These are phyloP conservation scores for Termitomyces sp. DNA, from an alignment of 768 basidiomycete genomes.

Conservation along the genomic window DNA sequence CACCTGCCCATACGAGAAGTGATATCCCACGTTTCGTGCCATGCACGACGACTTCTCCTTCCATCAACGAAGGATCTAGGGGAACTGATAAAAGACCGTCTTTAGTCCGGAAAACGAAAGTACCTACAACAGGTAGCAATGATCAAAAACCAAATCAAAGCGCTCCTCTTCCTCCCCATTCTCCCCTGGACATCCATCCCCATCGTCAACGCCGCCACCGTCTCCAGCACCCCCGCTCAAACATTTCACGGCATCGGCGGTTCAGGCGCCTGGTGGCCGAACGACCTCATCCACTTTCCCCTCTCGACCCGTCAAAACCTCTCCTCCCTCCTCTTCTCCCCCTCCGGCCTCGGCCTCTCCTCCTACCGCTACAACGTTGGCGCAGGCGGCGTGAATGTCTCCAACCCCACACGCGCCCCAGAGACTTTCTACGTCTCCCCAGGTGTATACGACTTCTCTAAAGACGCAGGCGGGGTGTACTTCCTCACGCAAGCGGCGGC, in stretches of 20 bases:
- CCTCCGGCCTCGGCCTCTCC: constrained; percentile 34
- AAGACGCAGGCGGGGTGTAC: constrained; percentile 35
- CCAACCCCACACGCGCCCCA: constrained; percentile 32
- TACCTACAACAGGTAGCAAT: not conserved
- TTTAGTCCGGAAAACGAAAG: not conserved
- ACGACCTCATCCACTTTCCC: constrained; percentile 37
- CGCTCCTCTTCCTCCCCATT: not conserved
- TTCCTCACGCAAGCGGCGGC: constrained; percentile 36
- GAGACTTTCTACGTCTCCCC: constrained; percentile 33
- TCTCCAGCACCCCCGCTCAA: constrained; percentile 28
- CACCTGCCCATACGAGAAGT: constrained; percentile 7
- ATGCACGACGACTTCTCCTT: not conserved
- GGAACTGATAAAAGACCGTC: not conserved
- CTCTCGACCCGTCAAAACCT: constrained; percentile 35
- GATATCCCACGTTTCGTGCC: not conserved
- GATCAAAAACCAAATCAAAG: not conserved
- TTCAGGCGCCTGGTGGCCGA: constrained; percentile 46
- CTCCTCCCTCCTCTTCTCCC: constrained; percentile 35
- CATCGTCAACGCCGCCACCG: constrained; percentile 14
- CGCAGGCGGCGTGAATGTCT: constrained; percentile 38
- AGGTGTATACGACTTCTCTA: constrained; percentile 35
- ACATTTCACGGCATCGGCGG: constrained; percentile 38
- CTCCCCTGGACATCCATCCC: not conserved
- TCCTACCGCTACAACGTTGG: constrained; percentile 42
- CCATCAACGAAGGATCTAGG: not conserved